A percentile compares a stretch with the other conserved stretches of the same genome.
These are phyloP conservation scores for Hevea brasiliensis DNA, from an alignment of 345 rosid genomes.

Conservation along the genomic window DNA sequence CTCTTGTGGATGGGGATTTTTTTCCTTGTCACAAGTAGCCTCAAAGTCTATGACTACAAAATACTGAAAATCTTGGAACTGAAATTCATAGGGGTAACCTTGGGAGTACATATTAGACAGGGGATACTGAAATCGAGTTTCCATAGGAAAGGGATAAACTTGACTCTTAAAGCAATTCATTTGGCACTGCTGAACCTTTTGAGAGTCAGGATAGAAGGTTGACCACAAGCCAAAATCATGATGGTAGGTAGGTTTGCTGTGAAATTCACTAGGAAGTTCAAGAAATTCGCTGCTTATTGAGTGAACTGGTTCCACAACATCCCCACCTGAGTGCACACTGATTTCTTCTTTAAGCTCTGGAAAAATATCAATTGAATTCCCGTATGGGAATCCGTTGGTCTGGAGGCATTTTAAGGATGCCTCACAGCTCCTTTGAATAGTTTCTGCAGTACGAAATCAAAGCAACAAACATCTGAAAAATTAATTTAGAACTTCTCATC, in stretches of 20 bases:
- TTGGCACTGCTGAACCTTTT: constrained; percentile 40
- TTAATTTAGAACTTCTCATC: neutral
- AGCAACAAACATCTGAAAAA: constrained; percentile 7
- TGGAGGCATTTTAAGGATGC: constrained; percentile 53
- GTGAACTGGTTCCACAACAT: constrained; percentile 37
- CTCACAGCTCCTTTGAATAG: constrained; percentile 48
- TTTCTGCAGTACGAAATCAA: constrained; percentile 36
- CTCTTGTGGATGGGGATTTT: constrained; percentile 56
- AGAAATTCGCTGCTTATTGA: constrained; percentile 31
- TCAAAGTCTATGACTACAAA: constrained; percentile 53
- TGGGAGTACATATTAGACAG: constrained; percentile 38
- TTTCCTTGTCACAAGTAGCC: constrained; percentile 52
- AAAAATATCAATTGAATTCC: constrained; percentile 42
- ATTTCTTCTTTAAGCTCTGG: constrained; percentile 41
- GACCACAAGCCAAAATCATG: constrained; percentile 44
- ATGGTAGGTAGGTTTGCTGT: constrained; percentile 38
- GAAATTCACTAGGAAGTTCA: constrained; percentile 41
- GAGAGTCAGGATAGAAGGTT: constrained; percentile 42
- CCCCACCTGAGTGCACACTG: constrained; percentile 29
- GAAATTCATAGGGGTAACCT: constrained; percentile 40
- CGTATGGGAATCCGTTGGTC: constrained; percentile 42
- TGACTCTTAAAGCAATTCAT: constrained; percentile 46
- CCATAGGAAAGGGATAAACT: constrained; percentile 41
- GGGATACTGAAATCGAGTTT: constrained; percentile 41
- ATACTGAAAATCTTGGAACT: constrained; percentile 53